Conservation (phyloP, 257 asterid genomes). For the Solanum chiquidenum region DNA sequence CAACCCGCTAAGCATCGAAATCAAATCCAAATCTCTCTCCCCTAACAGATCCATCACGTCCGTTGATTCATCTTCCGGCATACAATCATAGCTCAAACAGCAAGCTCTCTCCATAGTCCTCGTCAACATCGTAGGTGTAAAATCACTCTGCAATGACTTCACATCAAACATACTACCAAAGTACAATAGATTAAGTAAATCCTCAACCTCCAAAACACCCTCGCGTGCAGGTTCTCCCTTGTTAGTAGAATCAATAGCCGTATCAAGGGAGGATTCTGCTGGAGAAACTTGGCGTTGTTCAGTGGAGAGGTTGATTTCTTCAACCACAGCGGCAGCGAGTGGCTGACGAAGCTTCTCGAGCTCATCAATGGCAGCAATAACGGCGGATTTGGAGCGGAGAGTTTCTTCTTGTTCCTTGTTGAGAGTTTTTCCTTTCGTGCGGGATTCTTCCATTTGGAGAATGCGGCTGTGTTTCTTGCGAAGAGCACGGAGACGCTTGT, state of each 20-base stretch:
- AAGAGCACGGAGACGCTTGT: slow-evolving; percentile 74
- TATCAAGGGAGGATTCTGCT: background rate
- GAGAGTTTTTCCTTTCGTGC: slow-evolving; percentile 49
- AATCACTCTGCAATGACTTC: slow-evolving; percentile 17
- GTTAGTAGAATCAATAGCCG: background rate
- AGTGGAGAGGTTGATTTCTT: slow-evolving; percentile 44
- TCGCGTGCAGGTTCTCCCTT: background rate
- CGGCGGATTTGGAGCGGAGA: slow-evolving; percentile 50
- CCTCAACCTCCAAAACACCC: slow-evolving; percentile 10
- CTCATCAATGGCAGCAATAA: slow-evolving; percentile 62
- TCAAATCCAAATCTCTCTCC: slow-evolving; percentile 71
- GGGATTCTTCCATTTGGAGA: slow-evolving; percentile 67
- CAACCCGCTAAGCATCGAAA: slow-evolving; percentile 48
- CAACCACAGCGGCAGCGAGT: slow-evolving; percentile 45
- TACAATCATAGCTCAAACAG: slow-evolving; percentile 77
- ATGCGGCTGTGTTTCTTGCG: slow-evolving; percentile 69
- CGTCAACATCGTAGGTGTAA: slow-evolving; percentile 32
- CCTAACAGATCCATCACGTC: slow-evolving; percentile 43
- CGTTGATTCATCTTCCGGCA: slow-evolving; percentile 57
- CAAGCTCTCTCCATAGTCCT: slow-evolving; percentile 79
- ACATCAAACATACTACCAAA: slow-evolving; percentile 76
- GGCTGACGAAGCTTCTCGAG: slow-evolving; percentile 67
- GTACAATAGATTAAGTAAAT: slow-evolving; percentile 57
- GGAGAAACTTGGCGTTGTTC: background rate
- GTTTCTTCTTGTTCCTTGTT: slow-evolving; percentile 84